These are phyloP conservation scores for Crotalaria pallida DNA, from an alignment of 306 rosid genomes.

Conservation along the genomic window DNA sequence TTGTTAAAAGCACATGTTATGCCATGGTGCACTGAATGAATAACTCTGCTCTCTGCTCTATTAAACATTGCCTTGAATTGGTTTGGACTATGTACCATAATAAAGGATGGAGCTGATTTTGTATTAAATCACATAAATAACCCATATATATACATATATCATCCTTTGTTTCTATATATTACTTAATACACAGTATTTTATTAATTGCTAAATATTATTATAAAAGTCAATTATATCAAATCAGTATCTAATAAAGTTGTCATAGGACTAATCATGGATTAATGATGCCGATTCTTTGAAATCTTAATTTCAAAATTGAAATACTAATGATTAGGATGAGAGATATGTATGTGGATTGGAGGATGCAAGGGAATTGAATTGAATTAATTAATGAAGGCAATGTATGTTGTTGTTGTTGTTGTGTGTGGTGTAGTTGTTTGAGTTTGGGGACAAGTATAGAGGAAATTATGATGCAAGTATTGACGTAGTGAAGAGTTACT, in stretches of 20 bases:
- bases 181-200: too few relatives aligned
- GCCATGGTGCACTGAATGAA: too few relatives aligned
- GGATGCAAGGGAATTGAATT: neutral
- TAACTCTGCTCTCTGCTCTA: neutral
- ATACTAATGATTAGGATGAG: neutral
- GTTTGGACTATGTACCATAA: constrained; percentile 3
- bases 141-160: too few relatives aligned
- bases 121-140: neutral
- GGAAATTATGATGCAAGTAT: constrained; percentile 82
- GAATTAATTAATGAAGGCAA: neutral
- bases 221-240: too few relatives aligned
- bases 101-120: neutral
- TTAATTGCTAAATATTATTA: too few relatives aligned
- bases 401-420: neutral
- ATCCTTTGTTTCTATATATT: neutral
- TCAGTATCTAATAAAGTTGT: neutral
- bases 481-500: constrained; percentile 84
- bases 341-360: too few relatives aligned
- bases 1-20: neutral
- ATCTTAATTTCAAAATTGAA: neutral
- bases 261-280: neutral
- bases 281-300: neutral
- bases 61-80: neutral
- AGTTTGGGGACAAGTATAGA: constrained; percentile 79
- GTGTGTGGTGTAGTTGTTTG: constrained; percentile 75